These are phyloP conservation scores for Hymenotorrendiella dingleyae DNA, from an alignment of 2,329 filamentous ascomycete species.

Conservation along the genomic window DNA sequence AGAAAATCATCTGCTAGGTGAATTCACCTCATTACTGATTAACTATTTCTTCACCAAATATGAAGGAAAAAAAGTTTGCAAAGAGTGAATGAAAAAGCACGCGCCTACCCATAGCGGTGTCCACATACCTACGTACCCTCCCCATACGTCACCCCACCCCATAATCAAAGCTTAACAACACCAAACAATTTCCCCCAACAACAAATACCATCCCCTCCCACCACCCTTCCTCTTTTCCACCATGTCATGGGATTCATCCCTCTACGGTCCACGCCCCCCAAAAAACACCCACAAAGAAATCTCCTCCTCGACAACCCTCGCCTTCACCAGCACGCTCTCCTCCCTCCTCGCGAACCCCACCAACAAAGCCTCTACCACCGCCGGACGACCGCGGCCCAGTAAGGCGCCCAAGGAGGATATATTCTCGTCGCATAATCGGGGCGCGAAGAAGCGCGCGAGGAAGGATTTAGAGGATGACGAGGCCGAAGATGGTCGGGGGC, in stretches of 20 bases:
- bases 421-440: constrained; percentile 61
- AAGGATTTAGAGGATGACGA: constrained; percentile 48
- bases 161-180: too few relatives aligned
- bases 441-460: constrained; percentile 55
- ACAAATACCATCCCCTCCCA: too few relatives aligned
- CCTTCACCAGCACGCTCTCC: constrained; percentile 84
- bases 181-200: too few relatives aligned
- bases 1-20: too few relatives aligned
- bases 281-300: constrained; percentile 65
- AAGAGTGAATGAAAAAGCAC: too few relatives aligned
- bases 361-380: constrained; percentile 33
- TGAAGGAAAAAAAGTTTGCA: too few relatives aligned
- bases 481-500: constrained; percentile 36
- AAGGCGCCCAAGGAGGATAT: constrained; percentile 58
- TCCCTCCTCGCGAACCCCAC: constrained; percentile 62
- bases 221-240: neutral
- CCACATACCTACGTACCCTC: too few relatives aligned
- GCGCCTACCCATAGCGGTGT: too few relatives aligned
- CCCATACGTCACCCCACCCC: too few relatives aligned
- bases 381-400: constrained; percentile 46
- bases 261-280: constrained; percentile 70
- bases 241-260: constrained; percentile 49
- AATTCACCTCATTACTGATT: too few relatives aligned
- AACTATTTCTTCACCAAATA: too few relatives aligned
- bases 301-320: constrained; percentile 65